These are phyloP conservation scores for Pythium plurisporium DNA, from an alignment of 352 stramenopile species.

Conservation along the genomic window DNA sequence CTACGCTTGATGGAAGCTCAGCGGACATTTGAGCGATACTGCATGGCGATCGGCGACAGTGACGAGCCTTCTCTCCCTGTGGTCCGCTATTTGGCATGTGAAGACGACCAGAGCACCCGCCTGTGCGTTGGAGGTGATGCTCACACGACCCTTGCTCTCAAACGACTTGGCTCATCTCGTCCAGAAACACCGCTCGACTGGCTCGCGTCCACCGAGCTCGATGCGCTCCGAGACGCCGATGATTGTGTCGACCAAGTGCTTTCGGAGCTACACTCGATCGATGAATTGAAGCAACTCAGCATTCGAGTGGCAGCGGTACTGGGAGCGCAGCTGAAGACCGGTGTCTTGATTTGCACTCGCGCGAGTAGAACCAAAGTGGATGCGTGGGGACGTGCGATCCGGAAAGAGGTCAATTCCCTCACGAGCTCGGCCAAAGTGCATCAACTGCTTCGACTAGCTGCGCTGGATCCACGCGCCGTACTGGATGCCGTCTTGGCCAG, in stretches of 20 bases:
- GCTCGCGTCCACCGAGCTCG: background rate
- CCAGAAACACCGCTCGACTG: background rate
- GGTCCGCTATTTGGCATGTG: too few relatives aligned
- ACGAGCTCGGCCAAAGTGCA: background rate
- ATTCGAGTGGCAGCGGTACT: conserved; percentile 3
- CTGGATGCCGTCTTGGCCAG: background rate
- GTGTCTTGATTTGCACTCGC: background rate
- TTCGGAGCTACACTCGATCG: background rate
- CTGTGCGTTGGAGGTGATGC: too few relatives aligned
- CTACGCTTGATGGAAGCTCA: too few relatives aligned
- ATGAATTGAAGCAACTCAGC: background rate
- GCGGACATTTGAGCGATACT: background rate
- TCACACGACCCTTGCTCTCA: too few relatives aligned
- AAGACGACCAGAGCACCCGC: too few relatives aligned
- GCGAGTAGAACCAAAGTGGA: background rate
- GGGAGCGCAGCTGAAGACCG: background rate
- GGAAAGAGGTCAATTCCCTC: conserved; percentile 15
- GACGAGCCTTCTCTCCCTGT: too few relatives aligned
- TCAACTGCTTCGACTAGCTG: conserved; percentile 6
- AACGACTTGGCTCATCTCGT: too few relatives aligned
- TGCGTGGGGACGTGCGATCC: conserved; percentile 5
- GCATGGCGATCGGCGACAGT: too few relatives aligned
- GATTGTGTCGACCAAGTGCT: background rate
- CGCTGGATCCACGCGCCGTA: background rate
- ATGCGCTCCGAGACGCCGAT: background rate